Percentiles rank a stretch among this genome's conserved stretches.
phyloP scores from a whole-genome alignment of 805 yeast genomes.

The Starmerella potacharoeniae region DNA sequence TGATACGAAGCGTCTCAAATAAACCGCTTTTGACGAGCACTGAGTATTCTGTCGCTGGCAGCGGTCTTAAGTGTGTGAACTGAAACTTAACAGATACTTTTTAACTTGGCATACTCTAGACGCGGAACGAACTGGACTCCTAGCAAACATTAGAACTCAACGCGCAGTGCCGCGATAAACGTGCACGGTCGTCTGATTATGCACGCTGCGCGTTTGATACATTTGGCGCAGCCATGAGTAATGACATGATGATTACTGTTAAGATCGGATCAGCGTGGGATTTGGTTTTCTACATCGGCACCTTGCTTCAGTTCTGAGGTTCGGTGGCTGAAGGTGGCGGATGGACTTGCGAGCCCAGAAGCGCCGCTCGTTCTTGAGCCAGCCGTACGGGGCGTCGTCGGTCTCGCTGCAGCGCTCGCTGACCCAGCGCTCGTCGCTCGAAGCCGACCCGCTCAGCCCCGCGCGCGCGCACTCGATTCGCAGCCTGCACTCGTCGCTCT shows the following conservation, averaged over 20 bases:
- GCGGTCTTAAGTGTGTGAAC: too few species aligned
- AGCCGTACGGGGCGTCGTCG: constrained; percentile 14
- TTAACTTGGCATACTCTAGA: too few species aligned
- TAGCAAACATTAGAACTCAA: neutral
- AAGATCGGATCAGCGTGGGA: neutral
- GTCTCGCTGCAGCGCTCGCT: constrained; percentile 9
- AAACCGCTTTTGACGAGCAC: too few species aligned
- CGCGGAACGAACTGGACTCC: too few species aligned
- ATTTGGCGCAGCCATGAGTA: neutral
- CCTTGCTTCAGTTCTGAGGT: neutral
- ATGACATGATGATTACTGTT: neutral
- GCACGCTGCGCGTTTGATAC: neutral
- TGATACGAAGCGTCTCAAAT: too few species aligned
- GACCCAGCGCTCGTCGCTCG: constrained; percentile 9
- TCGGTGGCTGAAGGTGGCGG: neutral
- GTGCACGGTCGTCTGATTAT: too few species aligned
- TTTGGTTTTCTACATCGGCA: neutral
- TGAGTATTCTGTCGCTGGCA: too few species aligned
- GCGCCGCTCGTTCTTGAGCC: constrained; percentile 16
- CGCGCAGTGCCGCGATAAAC: too few species aligned
- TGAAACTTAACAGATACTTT: too few species aligned
- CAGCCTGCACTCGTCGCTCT: neutral
- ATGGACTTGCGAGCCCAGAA: constrained; percentile 19
- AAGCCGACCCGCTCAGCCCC: neutral
- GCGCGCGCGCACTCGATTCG: neutral